Evolutionary conservation across 495 filamentous ascomycete genomes (phyloP), one percentile per base, ranked within the genome.

Genomic region (Annulohypoxylon stygium): DNA sequence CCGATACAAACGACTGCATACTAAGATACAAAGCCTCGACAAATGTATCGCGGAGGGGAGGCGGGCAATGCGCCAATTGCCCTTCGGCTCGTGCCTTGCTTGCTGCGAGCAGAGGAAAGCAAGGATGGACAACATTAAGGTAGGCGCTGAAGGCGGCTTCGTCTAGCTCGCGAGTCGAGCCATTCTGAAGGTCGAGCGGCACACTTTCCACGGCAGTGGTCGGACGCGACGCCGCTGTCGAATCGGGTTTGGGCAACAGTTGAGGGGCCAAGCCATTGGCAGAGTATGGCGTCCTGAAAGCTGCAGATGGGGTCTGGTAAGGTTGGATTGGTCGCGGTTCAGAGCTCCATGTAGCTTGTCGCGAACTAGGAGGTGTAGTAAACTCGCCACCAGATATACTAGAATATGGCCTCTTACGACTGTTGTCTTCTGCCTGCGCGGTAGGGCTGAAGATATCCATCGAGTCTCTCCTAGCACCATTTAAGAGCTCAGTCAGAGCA

Each of bases 71-170:
- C 9, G 86, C 84, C 18, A 96, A 79, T 45, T 90, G 82, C 11
- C 86, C 85, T 47, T 89, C 83, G 3, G 94, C 84, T 5, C 88
- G 84, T 39, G 86, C 83, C 72, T 90, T 93, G 39, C 86, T 89
- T 71, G 88, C 84, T 0, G 93, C 88, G 14, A 97, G 86, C 3
- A 97, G 81, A 0, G 94, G 94, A 61, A 95, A 90, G 14, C 89
- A 87, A 1, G 89, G 88, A 75, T 97, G 93, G 16, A 97, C 89
- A 33, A 87, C 82, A 18, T 86, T 82, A 61, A 93, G 90, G 76
- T 94, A 95, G 55, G 91, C 94, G 61, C 85, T 67, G 80, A 85
- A 83, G 53, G 81, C 72, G 75, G 78, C 63, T 16, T 84, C 83
- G 20, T 87, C 80, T 57, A 85, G 80, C 47, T 85, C 82, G 18